Evolutionary conservation across 2,329 filamentous ascomycete species (phyloP), one percentile per base, ranked within the genome.

Genomic region (Aureobasidium sp.): DNA sequence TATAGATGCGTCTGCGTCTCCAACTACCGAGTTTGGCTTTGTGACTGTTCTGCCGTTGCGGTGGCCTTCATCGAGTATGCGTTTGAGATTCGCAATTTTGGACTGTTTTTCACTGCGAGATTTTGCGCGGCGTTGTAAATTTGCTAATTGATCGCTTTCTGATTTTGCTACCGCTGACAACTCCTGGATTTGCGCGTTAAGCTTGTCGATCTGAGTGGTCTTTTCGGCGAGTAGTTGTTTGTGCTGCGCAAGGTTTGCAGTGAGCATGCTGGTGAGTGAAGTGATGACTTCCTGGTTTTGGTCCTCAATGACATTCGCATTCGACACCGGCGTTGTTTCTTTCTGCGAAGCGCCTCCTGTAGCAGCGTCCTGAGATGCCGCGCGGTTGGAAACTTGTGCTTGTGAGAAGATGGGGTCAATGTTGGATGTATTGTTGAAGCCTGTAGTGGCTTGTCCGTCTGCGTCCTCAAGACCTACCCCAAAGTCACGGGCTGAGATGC

Each of bases 401-500:
- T 61, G 61, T n/a, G 60, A 58, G 21, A 54, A 45, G 3, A 44
- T 44, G 21, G 30, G 59, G 47, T 45, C 56, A 40, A 56, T 55
- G 56, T 50, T 58, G 54, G 27, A 21, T 52, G 42, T 56, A 58
- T 48, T 64, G 62, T 44, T 63, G 59, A 50, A 60, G 60, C 19
- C 57, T 56, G 11, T 59, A 38, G 40, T 22, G 8, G 51, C 34
- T 24, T 58, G 58, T 17, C 61, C 62, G 24, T 60, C 58, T 7
- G 77, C 74, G 58, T 75, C 72, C 47, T 88, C 85, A 8, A 81
- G 81, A 4, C 89, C 89, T 24, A 97, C 88, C 7, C 91, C 91
- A 71, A 98, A 98, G 67, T 97, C 93, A n/a, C 90, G 77, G 1
- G 93, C 90, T 34, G 88, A 80, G 11, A 97, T 77, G 17, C 91